These are phyloP conservation scores for Neurospora cerealis DNA, from an alignment of 495 filamentous ascomycete species.

Conservation along the genomic window DNA sequence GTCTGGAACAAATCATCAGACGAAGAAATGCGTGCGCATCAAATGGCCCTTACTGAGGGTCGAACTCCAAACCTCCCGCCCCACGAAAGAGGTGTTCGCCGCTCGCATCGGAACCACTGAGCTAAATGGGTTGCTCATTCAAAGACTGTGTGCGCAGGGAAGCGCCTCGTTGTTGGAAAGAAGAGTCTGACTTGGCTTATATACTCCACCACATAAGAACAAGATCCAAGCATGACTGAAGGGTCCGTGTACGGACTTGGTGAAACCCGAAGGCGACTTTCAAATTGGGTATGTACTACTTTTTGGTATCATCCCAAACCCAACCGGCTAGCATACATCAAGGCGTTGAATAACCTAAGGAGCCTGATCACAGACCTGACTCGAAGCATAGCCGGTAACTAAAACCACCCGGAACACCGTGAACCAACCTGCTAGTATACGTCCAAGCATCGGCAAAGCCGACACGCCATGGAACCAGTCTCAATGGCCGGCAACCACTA, in stretches of 20 bases:
- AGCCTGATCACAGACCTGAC: not conserved
- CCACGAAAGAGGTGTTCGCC: not conserved
- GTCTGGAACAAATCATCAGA: not conserved
- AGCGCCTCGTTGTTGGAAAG: not conserved
- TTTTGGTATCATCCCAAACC: not conserved
- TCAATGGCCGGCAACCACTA: not conserved
- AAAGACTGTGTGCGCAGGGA: not conserved
- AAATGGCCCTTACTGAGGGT: not conserved
- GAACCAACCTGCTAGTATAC: not conserved
- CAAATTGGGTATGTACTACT: not conserved
- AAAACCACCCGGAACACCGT: not conserved
- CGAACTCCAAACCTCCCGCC: not conserved
- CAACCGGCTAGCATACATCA: not conserved
- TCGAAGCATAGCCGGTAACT: not conserved
- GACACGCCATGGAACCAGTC: not conserved
- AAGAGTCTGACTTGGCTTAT: not conserved
- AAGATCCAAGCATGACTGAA: not conserved
- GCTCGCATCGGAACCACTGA: not conserved
- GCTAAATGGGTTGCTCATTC: not conserved
- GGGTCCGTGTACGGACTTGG: not conserved
- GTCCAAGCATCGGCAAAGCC: not conserved
- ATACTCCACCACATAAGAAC: not conserved
- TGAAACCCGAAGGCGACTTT: not conserved
- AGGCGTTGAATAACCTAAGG: not conserved
- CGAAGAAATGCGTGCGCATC: not conserved